These are phyloP conservation scores for Apiotrichum porosum DNA, from an alignment of 1,284 basidiomycete genomes.

Conservation along the genomic window DNA sequence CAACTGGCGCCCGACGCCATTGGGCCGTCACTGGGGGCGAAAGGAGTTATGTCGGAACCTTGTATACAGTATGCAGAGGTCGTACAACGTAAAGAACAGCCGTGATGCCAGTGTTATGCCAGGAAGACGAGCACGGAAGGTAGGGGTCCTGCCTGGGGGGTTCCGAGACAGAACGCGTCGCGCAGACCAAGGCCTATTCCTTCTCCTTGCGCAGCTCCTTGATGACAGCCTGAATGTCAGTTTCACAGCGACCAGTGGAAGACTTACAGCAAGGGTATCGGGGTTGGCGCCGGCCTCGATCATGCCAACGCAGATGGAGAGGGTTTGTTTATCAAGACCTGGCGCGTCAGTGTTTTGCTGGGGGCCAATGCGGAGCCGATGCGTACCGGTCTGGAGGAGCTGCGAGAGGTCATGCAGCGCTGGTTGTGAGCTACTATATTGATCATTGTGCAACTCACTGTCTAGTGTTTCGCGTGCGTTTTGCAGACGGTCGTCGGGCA, in stretches of 20 bases:
- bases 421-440: slow-evolving; percentile 19
- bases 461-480: slow-evolving; percentile 46
- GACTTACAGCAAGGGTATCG: slow-evolving; percentile 42
- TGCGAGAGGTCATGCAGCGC: slow-evolving; percentile 45
- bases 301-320: slow-evolving; percentile 46
- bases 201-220: slow-evolving; percentile 26
- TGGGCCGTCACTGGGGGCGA: too few species aligned
- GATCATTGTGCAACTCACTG: slow-evolving; percentile 23
- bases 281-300: slow-evolving; percentile 47
- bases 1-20: too few species aligned
- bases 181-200: not conserved
- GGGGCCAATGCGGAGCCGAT: not conserved
- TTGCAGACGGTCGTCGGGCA: slow-evolving; percentile 28
- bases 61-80: too few species aligned
- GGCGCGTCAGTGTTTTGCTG: not conserved
- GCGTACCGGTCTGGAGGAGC: slow-evolving; percentile 41
- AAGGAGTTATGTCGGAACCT: too few species aligned
- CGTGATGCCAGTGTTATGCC: too few species aligned
- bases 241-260: too few species aligned
- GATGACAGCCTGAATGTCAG: slow-evolving; percentile 21
- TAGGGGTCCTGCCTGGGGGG: too few species aligned
- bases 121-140: too few species aligned
- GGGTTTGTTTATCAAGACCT: slow-evolving; percentile 46
- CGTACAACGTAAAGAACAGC: too few species aligned
- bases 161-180: too few species aligned